Conservation (phyloP, 2,329 filamentous ascomycete species). For the Aspergillus ibericus region DNA sequence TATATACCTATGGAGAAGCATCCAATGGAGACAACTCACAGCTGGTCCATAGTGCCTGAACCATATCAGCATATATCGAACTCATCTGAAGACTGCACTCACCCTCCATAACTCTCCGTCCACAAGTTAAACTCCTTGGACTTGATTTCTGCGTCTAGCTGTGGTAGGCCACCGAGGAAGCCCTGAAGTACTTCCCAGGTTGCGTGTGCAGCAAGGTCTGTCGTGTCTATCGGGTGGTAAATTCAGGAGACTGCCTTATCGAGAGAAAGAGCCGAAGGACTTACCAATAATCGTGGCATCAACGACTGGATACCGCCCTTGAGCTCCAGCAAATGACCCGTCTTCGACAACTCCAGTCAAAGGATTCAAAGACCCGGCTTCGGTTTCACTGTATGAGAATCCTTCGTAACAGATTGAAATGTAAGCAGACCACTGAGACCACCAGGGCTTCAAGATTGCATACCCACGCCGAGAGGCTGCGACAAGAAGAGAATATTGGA, state of each 20-base stretch:
- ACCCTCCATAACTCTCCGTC: conserved; percentile 56
- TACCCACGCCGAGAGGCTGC: conserved; percentile 60
- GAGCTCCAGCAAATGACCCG: conserved; percentile 41
- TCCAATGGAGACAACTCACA: conserved; percentile 18
- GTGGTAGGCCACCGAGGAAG: conserved; percentile 52
- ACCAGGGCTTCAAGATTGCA: background rate
- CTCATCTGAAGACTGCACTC: conserved; percentile 21
- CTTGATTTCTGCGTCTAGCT: conserved; percentile 50
- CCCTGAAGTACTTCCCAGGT: conserved; percentile 58
- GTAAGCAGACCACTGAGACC: background rate
- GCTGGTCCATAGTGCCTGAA: conserved; percentile 54
- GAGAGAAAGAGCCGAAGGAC: background rate
- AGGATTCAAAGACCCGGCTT: conserved; percentile 43
- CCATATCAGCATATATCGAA: background rate
- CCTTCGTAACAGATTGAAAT: conserved; percentile 18
- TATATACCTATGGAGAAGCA: background rate
- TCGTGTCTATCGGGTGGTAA: conserved; percentile 46
- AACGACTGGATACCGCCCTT: conserved; percentile 52
- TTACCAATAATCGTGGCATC: conserved; percentile 49
- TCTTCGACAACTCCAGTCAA: conserved; percentile 50
- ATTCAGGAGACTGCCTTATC: background rate
- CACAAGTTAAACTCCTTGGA: conserved; percentile 59
- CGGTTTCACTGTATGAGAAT: conserved; percentile 37
- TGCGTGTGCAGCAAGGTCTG: conserved; percentile 56
- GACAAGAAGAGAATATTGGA: conserved; percentile 63